These are phyloP conservation scores for Acanthamoeba castellanii DNA, from an alignment of 208 protist species.

Conservation along the genomic window DNA sequence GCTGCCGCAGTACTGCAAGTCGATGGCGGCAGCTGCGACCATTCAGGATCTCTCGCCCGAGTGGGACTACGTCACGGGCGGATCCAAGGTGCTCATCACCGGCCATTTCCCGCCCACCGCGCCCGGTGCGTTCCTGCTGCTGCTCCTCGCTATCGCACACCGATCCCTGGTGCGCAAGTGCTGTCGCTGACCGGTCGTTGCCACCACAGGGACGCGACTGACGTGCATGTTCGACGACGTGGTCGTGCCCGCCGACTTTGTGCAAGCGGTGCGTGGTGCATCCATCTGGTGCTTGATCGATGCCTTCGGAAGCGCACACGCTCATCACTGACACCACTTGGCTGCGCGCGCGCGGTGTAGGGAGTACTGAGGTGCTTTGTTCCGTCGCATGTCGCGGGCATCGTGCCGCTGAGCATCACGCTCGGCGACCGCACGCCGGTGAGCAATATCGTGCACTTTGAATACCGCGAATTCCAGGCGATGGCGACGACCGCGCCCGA, in stretches of 20 bases:
- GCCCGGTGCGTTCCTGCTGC: not conserved
- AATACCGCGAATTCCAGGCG: not conserved
- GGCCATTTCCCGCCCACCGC: not conserved
- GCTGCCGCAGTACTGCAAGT: not conserved
- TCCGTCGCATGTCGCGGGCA: not conserved
- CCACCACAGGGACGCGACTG: not conserved
- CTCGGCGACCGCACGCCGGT: not conserved
- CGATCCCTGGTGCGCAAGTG: not conserved
- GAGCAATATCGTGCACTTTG: not conserved
- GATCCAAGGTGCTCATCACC: slow-evolving; percentile 27
- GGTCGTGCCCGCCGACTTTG: slow-evolving; percentile 25
- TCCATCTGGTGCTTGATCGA: not conserved
- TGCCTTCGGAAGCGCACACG: no score
- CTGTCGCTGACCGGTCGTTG: not conserved
- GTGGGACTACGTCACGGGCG: slow-evolving; percentile 26
- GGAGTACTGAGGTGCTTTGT: not conserved
- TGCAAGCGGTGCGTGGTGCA: not conserved
- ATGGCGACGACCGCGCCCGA: not conserved
- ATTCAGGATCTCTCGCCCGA: slow-evolving; percentile 13
- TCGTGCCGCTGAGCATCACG: slow-evolving; percentile 20
- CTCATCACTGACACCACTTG: not conserved
- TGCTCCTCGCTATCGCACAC: not conserved
- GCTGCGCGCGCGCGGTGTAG: not conserved
- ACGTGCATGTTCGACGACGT: slow-evolving; percentile 23
- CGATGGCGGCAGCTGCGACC: not conserved